Evolutionary conservation across 805 yeast species (phyloP), one percentile per base, ranked within the genome.

Genomic region (Blastobotrys americana): DNA sequence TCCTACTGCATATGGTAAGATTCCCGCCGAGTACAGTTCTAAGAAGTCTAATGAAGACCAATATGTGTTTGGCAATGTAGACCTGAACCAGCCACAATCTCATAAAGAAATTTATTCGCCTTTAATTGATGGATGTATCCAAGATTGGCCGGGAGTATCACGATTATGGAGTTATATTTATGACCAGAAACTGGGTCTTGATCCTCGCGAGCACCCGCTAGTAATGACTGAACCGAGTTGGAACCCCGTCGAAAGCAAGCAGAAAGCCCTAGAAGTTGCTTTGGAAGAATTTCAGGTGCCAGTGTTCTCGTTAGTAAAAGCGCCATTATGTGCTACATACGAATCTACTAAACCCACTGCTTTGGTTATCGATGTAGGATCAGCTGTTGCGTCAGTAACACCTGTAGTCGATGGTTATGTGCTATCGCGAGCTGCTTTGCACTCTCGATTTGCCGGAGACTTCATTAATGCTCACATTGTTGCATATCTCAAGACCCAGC

Each of bases 351-450:
- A 80, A 57, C 74, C 84, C 20, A 80, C 83, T 8, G 87, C 90
- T 3, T 69, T 89, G 47, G 85, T 88, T 5, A 73, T 88, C 20
- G 96, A 89, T 59, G 64, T 88, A 37, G 96, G 96, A 2, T 71
- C 84, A 6, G 70, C 82, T 3, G 74, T 77, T 3, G 72, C 82
- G 15, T 72, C 80, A 25, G 84, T 86, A 6, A 82, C 58, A 16
- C 59, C 60, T 1, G 59, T 56, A 3, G 51, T 56, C 8, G 58
- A 54, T 15, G 96, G 95, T 33, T 73, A 76, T 13, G 74, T 86
- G 42, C 73, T 82, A 43, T 66, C 72, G 51, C 82, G 81, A 58
- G 51, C 56, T 3, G 46, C 52, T 4, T 46, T 46, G 34, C 57
- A 54, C 42, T 46, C 59, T 22, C 48, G 55, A 35, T 55, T 47